A percentile compares a stretch with the other conserved stretches of the same genome.
These are phyloP conservation scores for Hydrangea macrophylla DNA, from an alignment of 148 eudicot species.

Conservation along the genomic window DNA sequence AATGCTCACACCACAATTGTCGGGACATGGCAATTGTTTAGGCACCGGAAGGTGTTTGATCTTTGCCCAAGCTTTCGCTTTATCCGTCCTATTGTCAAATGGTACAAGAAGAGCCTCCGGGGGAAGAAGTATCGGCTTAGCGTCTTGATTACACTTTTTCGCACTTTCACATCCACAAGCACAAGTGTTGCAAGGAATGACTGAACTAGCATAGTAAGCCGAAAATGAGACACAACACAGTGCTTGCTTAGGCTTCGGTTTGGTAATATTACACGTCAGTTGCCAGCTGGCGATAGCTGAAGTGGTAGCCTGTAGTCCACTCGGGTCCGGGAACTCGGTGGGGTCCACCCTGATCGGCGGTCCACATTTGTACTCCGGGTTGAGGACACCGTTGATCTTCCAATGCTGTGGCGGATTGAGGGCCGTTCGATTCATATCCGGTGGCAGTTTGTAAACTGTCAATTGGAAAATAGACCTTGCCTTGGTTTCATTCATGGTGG, in stretches of 20 bases:
- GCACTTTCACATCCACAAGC: conserved; percentile 43
- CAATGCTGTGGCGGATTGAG: conserved; percentile 80
- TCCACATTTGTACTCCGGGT: conserved; percentile 68
- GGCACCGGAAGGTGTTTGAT: conserved; percentile 22
- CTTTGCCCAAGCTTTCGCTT: conserved; percentile 36
- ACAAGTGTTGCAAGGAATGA: conserved; percentile 42
- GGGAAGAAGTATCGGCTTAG: conserved; percentile 28
- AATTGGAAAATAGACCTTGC: conserved; percentile 69
- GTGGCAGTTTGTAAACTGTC: conserved; percentile 72
- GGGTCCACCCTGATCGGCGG: conserved; percentile 63
- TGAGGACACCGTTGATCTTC: conserved; percentile 60
- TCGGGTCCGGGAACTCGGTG: conserved; percentile 65
- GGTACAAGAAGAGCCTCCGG: conserved; percentile 46
- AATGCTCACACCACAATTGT: conserved; percentile 53
- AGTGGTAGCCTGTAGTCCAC: conserved; percentile 41
- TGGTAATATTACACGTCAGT: conserved; percentile 71
- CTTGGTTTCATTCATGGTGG: conserved; percentile 63
- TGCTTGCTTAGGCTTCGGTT: conserved; percentile 47
- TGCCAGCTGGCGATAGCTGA: conserved; percentile 83
- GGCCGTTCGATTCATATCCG: conserved; percentile 75
- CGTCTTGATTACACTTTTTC: conserved; percentile 26
- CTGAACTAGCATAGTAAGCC: conserved; percentile 46
- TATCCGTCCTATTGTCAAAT: conserved; percentile 32
- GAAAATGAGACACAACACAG: conserved; percentile 80
- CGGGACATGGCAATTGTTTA: conserved; percentile 39